phyloP scores from a whole-genome alignment of 345 rosid genomes.

The Moringa oleifera region DNA sequence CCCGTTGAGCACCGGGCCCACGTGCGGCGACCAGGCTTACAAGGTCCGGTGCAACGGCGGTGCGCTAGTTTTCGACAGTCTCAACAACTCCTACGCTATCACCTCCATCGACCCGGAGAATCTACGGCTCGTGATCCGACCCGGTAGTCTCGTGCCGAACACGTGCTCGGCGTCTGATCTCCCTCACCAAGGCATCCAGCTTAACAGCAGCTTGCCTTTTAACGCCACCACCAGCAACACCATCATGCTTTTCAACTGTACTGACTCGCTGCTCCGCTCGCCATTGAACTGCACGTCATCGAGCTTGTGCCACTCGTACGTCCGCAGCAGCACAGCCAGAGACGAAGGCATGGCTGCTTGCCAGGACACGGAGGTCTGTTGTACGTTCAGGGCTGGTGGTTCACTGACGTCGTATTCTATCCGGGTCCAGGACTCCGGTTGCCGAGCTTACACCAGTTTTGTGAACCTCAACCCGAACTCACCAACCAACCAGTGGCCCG shows the following conservation, averaged over 20 bases:
- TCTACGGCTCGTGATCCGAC: slow-evolving; percentile 34
- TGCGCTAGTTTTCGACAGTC: slow-evolving; percentile 28
- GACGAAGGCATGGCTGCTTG: slow-evolving; percentile 10
- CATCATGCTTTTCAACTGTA: slow-evolving; percentile 40
- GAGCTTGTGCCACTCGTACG: slow-evolving; percentile 39
- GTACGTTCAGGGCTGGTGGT: slow-evolving; percentile 31
- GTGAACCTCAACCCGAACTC: slow-evolving; percentile 27
- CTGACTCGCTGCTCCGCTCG: slow-evolving; percentile 19
- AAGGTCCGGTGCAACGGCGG: slow-evolving; percentile 30
- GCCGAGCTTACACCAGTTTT: slow-evolving; percentile 43
- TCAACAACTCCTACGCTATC: slow-evolving; percentile 40
- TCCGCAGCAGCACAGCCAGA: slow-evolving; percentile 5
- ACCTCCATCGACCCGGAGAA: slow-evolving; percentile 20
- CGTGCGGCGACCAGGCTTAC: slow-evolving; percentile 47
- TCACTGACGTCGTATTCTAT: slow-evolving; percentile 34
- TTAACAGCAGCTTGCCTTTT: slow-evolving; percentile 32
- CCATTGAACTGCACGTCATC: slow-evolving; percentile 33
- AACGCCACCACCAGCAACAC: slow-evolving; percentile 43
- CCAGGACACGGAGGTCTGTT: slow-evolving; percentile 27
- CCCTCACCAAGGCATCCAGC: slow-evolving; percentile 25
- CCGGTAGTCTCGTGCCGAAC: slow-evolving; percentile 22
- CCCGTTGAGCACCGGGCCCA: slow-evolving; percentile 39
- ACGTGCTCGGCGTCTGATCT: slow-evolving; percentile 33
- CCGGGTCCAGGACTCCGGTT: slow-evolving; percentile 27
- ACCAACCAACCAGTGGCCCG: slow-evolving; percentile 35